Percentiles rank a stretch among this genome's conserved stretches.
These are phyloP conservation scores for Cocos nucifera DNA, from an alignment of 176 grass and related monocot species.

Conservation along the genomic window DNA sequence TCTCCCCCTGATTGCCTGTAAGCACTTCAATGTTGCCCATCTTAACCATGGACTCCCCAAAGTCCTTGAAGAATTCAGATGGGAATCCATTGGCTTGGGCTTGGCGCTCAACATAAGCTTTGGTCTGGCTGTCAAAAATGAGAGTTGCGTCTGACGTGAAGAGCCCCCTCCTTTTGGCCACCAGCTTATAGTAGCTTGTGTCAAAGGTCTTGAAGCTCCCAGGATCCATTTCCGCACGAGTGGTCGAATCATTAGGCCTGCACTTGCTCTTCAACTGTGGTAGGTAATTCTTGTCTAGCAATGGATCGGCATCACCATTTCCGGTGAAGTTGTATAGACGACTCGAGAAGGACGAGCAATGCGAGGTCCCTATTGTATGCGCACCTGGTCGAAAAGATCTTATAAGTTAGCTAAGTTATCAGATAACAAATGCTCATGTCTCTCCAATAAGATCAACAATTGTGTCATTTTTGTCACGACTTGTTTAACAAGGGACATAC, in stretches of 20 bases:
- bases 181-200: slow-evolving; percentile 42
- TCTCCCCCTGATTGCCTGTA: slow-evolving; percentile 48
- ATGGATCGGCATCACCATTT: slow-evolving; percentile 14
- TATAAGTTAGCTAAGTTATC: background rate
- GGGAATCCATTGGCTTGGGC: slow-evolving; percentile 10
- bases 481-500: no score
- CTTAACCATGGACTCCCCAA: slow-evolving; percentile 55
- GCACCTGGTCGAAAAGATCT: slow-evolving; percentile 18
- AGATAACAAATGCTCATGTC: background rate
- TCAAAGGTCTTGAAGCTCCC: slow-evolving; percentile 84
- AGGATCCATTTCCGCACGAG: slow-evolving; percentile 76
- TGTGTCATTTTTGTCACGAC: no score
- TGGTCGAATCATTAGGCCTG: slow-evolving; percentile 52
- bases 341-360: slow-evolving; percentile 55
- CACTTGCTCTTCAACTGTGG: slow-evolving; percentile 17
- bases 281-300: slow-evolving; percentile 12
- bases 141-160: slow-evolving; percentile 82
- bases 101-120: slow-evolving; percentile 52
- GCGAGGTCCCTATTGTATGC: slow-evolving; percentile 73
- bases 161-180: slow-evolving; percentile 47
- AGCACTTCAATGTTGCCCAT: slow-evolving; percentile 47
- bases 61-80: slow-evolving; percentile 59
- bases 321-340: slow-evolving; percentile 87
- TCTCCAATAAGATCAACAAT: background rate
- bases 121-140: slow-evolving; percentile 37